Conservation (phyloP, 768 basidiomycete species). For the Amanita fuliginea region DNA sequence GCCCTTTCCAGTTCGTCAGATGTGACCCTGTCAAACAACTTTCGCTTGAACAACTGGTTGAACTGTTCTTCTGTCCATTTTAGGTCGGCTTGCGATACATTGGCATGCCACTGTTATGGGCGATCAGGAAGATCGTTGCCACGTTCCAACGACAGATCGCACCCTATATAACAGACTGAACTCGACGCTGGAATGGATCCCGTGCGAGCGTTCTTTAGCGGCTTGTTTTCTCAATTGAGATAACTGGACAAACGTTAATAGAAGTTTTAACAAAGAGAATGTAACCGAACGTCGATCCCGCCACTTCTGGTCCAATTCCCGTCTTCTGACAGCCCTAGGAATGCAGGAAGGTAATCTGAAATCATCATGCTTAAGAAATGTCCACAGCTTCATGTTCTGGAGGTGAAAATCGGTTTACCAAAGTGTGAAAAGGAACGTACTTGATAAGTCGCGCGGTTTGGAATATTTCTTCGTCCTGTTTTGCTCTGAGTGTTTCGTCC, state of each 20-base stretch:
- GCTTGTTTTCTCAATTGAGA: not conserved
- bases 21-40: slow-evolving; percentile 13
- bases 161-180: slow-evolving; percentile 46
- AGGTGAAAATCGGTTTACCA: not conserved
- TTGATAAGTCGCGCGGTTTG: slow-evolving; percentile 45
- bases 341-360: slow-evolving; percentile 50
- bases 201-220: slow-evolving; percentile 33
- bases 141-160: slow-evolving; percentile 5
- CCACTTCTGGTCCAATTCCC: slow-evolving; percentile 27
- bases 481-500: slow-evolving; percentile 13
- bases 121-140: not conserved
- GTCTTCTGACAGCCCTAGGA: slow-evolving; percentile 45
- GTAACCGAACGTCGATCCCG: not conserved
- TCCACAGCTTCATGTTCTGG: slow-evolving; percentile 23
- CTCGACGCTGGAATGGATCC: slow-evolving; percentile 60
- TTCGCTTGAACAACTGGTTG: no score
- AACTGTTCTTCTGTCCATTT: no score
- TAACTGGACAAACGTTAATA: not conserved
- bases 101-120: slow-evolving; percentile 21
- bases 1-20: slow-evolving; percentile 13
- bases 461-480: slow-evolving; percentile 49
- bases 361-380: slow-evolving; percentile 45
- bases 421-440: slow-evolving; percentile 10
- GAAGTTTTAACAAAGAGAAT: not conserved
- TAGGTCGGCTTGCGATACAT: no score